A percentile compares a stretch with the other conserved stretches of the same genome.
Conservation (phyloP, 2,329 filamentous ascomycete genomes). For the Colletotrichum incanum region DNA sequence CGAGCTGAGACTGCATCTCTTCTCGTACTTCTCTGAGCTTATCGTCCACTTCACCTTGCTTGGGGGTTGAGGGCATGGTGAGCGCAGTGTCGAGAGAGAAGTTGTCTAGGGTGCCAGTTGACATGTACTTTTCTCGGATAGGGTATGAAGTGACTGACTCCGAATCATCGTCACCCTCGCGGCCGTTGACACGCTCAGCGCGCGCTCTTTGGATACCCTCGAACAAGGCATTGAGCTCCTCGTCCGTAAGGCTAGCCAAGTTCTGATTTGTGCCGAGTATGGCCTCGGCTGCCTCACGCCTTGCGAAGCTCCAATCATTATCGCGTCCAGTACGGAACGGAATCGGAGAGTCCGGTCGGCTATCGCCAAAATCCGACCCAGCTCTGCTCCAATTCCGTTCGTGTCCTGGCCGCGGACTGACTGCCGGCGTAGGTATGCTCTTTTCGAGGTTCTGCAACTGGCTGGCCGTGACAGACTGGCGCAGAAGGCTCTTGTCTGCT, state of each 20-base stretch:
- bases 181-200: conserved; percentile 79
- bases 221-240: conserved; percentile 93
- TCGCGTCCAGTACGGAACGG: conserved; percentile 80
- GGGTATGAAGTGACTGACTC: conserved; percentile 93
- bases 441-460: conserved; percentile 73
- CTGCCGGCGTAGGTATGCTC: conserved; percentile 73
- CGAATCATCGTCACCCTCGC: conserved; percentile 89
- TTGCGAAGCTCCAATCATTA: conserved; percentile 94
- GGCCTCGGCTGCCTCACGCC: conserved; percentile 92
- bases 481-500: conserved; percentile 87
- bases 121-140: conserved; percentile 94
- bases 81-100: conserved; percentile 95
- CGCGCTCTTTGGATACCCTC: conserved; percentile 93
- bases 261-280: conserved; percentile 93
- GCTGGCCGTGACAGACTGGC: conserved; percentile 82
- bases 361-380: conserved; percentile 84
- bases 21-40: conserved; percentile 82
- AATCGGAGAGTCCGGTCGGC: conserved; percentile 85
- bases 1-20: conserved; percentile 86
- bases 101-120: conserved; percentile 94
- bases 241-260: conserved; percentile 90
- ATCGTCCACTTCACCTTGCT: conserved; percentile 82
- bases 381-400: conserved; percentile 86
- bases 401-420: conserved; percentile 75
- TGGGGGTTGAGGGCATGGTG: conserved; percentile 95